These are phyloP conservation scores for Tricholoma sp. DNA, from an alignment of 768 basidiomycete genomes.

Conservation along the genomic window DNA sequence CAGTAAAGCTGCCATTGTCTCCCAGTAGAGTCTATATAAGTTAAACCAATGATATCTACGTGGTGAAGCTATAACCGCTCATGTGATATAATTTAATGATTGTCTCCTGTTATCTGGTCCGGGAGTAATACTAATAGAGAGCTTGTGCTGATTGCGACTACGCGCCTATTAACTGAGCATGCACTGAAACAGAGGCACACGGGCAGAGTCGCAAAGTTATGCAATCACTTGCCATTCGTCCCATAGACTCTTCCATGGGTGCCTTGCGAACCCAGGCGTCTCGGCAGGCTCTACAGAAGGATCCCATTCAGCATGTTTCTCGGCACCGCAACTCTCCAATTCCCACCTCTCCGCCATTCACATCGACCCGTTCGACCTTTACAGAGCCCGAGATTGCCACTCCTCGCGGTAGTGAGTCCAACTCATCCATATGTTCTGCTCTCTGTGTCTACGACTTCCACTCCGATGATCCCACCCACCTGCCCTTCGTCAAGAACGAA, in stretches of 20 bases:
- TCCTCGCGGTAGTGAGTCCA: conserved; percentile 24
- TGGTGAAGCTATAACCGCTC: too few species aligned
- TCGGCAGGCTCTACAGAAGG: conserved; percentile 36
- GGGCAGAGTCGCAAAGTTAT: background rate
- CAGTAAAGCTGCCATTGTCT: too few species aligned
- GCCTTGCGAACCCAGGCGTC: conserved; percentile 29
- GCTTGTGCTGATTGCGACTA: too few species aligned
- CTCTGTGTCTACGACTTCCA: conserved; percentile 67
- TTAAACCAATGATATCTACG: too few species aligned
- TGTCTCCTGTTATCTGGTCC: too few species aligned
- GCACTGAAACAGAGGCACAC: background rate
- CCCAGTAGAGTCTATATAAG: too few species aligned
- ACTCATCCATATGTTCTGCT: conserved; percentile 42
- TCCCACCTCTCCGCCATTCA: conserved; percentile 30
- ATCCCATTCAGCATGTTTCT: conserved; percentile 23
- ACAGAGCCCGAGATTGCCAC: conserved; percentile 19
- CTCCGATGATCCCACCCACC: conserved; percentile 54
- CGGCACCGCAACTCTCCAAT: conserved; percentile 25
- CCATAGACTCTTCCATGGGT: conserved; percentile 5
- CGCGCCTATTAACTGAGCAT: too few species aligned
- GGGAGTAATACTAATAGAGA: too few species aligned
- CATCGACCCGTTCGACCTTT: conserved; percentile 24
- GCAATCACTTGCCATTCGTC: background rate
- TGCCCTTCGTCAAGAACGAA: conserved; percentile 62
- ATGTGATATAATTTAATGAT: too few species aligned